phyloP scores from a whole-genome alignment of 257 asterid genomes.

The Cordia subcordata region DNA sequence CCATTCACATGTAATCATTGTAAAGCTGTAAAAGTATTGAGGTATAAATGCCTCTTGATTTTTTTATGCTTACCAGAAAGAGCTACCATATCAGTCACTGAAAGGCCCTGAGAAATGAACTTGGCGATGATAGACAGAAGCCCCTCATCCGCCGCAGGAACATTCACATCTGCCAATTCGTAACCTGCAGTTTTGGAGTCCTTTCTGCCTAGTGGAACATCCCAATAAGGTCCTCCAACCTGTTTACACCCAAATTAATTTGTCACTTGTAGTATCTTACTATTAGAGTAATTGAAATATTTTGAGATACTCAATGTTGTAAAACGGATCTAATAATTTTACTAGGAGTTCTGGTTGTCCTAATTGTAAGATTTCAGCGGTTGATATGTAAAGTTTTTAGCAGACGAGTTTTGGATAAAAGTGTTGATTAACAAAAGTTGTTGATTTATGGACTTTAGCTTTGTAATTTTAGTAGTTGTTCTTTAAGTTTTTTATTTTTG shows the following conservation, averaged over 20 bases:
- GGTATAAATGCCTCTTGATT: not conserved
- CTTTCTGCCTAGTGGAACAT: constrained; percentile 75
- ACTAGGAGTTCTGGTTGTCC: no score
- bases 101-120: constrained; percentile 72
- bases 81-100: constrained; percentile 86
- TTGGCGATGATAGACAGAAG: constrained; percentile 73
- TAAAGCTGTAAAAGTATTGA: not conserved
- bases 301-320: no score
- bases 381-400: no score
- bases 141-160: constrained; percentile 74
- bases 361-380: no score
- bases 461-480: no score
- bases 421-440: no score
- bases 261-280: not conserved
- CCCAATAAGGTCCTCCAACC: constrained; percentile 99
- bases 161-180: constrained; percentile 48
- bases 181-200: constrained; percentile 77
- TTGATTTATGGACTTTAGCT: no score
- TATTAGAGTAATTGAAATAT: no score
- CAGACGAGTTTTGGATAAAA: no score
- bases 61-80: constrained; percentile 59
- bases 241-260: constrained; percentile 15
- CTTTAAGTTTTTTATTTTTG: no score
- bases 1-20: no score
- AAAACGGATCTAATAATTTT: not conserved